phyloP scores from a whole-genome alignment of 768 basidiomycete genomes.

The Amanita polypyramis region DNA sequence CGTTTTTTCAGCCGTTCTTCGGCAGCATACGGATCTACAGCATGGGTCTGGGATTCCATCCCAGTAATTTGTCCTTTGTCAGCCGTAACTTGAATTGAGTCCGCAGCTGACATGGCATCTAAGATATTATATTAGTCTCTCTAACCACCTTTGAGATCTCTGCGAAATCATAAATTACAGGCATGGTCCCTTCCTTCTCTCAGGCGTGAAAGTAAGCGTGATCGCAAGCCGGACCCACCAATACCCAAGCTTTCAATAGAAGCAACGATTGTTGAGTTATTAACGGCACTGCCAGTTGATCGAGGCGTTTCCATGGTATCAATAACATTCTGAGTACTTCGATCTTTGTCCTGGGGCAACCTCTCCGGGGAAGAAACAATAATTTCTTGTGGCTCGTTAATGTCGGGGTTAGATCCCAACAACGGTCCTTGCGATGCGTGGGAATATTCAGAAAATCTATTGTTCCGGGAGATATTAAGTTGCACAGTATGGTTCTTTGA shows the following conservation, averaged over 20 bases:
- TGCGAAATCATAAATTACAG: background rate
- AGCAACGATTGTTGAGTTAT: background rate
- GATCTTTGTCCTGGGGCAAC: background rate
- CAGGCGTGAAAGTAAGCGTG: background rate
- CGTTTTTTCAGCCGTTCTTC: slow-evolving; percentile 3
- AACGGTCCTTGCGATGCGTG: background rate
- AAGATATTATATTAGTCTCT: background rate
- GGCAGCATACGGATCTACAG: background rate
- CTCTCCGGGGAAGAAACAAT: background rate
- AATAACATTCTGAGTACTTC: background rate
- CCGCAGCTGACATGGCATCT: background rate
- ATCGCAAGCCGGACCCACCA: background rate
- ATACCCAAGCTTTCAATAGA: background rate
- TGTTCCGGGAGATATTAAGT: background rate
- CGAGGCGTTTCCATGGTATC: background rate
- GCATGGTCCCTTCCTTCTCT: background rate
- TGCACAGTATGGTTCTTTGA: background rate
- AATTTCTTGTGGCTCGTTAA: background rate
- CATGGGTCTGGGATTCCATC: background rate
- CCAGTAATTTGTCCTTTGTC: background rate
- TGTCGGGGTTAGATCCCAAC: background rate
- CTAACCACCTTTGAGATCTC: background rate
- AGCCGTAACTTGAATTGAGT: background rate
- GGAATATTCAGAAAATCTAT: background rate
- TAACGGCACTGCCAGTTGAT: background rate